Evolutionary conservation across 1,284 basidiomycete genomes (phyloP).

Genomic region (Ceratobasidium sp.): DNA sequence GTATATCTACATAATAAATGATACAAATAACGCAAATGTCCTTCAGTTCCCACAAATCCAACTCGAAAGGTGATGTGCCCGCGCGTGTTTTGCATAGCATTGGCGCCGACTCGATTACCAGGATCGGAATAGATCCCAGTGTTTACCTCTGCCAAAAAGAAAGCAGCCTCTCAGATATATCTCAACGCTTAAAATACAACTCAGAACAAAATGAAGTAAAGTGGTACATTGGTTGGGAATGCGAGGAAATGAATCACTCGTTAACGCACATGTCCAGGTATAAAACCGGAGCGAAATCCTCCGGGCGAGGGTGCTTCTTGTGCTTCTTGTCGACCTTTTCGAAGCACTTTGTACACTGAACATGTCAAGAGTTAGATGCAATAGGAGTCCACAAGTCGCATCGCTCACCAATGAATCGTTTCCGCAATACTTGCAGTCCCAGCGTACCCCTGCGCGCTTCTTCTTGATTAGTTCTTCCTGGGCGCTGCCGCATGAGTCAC

Average conservation of each 20-base stretch:
- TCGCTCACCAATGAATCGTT: conserved; percentile 15
- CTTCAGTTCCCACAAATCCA: conserved; percentile 3
- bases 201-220: neutral
- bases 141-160: conserved; percentile 26
- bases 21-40: conserved; percentile 6
- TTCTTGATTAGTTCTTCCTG: conserved; percentile 35
- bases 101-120: conserved; percentile 33
- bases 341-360: conserved; percentile 37
- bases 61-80: neutral
- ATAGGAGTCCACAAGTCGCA: neutral
- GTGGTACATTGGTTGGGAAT: conserved; percentile 5
- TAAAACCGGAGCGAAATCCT: conserved; percentile 34
- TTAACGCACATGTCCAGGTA: conserved; percentile 37
- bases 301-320: conserved; percentile 26
- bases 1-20: conserved; percentile 10
- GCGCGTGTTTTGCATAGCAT: conserved; percentile 2
- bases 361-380: neutral
- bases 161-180: conserved; percentile 28
- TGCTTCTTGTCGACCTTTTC: conserved; percentile 40
- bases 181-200: conserved; percentile 9
- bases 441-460: conserved; percentile 23
- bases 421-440: conserved; percentile 30
- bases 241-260: conserved; percentile 8
- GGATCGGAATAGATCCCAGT: conserved; percentile 40
- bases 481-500: conserved; percentile 10